phyloP scores from a whole-genome alignment of 257 asterid genomes.

The Scutellaria baicalensis region DNA sequence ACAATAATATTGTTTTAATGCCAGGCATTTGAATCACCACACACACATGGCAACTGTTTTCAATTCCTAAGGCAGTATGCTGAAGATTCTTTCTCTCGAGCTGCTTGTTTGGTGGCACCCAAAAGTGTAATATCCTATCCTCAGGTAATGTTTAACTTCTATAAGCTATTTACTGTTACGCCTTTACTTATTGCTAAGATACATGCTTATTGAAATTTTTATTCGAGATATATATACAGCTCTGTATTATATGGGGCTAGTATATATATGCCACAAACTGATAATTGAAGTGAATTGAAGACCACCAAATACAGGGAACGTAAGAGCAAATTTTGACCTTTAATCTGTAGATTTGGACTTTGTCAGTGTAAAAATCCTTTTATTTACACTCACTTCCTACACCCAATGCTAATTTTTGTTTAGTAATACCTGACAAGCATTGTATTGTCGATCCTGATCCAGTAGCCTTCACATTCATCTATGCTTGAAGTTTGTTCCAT shows the following conservation, averaged over 20 bases:
- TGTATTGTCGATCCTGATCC: background rate
- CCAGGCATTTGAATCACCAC: slow-evolving; percentile 99
- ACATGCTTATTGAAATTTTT: background rate
- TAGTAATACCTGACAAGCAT: background rate
- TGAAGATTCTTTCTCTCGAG: slow-evolving; percentile 76
- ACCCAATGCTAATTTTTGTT: background rate
- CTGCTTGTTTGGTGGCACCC: slow-evolving; percentile 80
- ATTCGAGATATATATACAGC: background rate
- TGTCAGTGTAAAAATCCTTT: background rate
- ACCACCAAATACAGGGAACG: background rate
- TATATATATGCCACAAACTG: background rate
- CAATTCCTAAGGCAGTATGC: slow-evolving; percentile 90
- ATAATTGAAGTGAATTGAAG: background rate
- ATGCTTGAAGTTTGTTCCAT: background rate
- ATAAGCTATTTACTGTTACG: background rate
- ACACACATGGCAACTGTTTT: slow-evolving; percentile 75
- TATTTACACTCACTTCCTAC: background rate
- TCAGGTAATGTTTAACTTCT: slow-evolving; percentile 47
- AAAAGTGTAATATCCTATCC: slow-evolving; percentile 86
- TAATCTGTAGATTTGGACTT: background rate
- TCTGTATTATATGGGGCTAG: background rate
- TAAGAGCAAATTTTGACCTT: background rate
- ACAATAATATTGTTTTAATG: slow-evolving; percentile 4
- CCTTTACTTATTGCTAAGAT: background rate
- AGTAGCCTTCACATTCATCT: background rate